Base-by-base conservation (phyloP, 2,329 filamentous ascomycete genomes). In the Paracorniculantispora psalliotae region DNA sequence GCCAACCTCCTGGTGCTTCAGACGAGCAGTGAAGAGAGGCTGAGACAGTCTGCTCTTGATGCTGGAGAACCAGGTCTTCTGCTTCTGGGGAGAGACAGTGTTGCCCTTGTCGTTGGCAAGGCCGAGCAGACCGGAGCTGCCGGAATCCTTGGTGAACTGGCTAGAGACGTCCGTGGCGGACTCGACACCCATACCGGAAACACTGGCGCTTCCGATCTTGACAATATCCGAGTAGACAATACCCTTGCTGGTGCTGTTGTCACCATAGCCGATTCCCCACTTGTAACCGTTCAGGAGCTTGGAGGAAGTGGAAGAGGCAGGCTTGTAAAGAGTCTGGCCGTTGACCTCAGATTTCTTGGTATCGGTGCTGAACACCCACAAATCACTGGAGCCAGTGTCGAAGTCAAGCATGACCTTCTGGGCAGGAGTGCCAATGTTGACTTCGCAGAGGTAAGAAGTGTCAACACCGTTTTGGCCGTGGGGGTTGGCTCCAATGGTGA, bases 11-110 rank as follows among this genome's bases (percentile, higher is more conserved):
- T 41, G 52, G 63, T 82, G 79, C 67, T 83, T 82, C 47, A 93
- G 77, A 61, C 88, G 81, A 25, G 86, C 88, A 0, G 88, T 90
- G 73, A 92, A 89, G 43, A 92, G 74, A 1, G 62, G 57, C 1
- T 55, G 28, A 9, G 61, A 54, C 2, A 71, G 63, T n/a, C 53
- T 59, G 0, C 59, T 35, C 19, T 58, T 53, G 28, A 68, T 67
- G 28, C 70, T 75, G 54, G 71, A 70, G 59, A 75, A 76, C 55
- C 78, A 79, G 0, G 77, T 80, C 60, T 73, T 73, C 62, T 80
- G 76, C 58, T 68, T 61, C 2, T 56, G 63, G 4, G 77, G 77
- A 44, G 51, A 47, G 33, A 79, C 74, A 1, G 73, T 76, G 67
- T 79, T 80, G 57, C 78, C 67, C 25, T 57, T 63, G 62, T 71